A percentile compares a stretch with the other conserved stretches of the same genome.
Evolutionary conservation across 164 flowering plant genomes (phyloP).

Genomic region (Annona cherimola): DNA sequence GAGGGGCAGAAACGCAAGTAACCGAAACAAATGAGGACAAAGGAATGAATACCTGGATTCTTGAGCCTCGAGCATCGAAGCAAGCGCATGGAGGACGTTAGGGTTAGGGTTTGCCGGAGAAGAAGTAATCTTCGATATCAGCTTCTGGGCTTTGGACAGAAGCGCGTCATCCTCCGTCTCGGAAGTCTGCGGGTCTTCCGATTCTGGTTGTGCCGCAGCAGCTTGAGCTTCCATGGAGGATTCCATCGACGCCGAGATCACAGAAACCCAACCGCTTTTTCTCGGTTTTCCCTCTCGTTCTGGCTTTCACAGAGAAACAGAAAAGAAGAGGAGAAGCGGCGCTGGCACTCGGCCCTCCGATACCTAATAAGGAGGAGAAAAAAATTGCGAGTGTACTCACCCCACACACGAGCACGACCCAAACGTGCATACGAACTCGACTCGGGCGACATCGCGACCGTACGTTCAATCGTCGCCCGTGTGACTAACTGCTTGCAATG

Average conservation of each 20-base stretch:
- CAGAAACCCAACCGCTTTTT: not conserved
- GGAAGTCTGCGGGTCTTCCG: slow-evolving; percentile 12
- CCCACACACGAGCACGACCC: not conserved
- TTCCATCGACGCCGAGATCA: slow-evolving; percentile 7
- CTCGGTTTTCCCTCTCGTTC: not conserved
- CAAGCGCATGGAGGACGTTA: slow-evolving; percentile 62
- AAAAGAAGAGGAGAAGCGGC: not conserved
- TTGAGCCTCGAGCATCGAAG: slow-evolving; percentile 72
- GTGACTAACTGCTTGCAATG: no score
- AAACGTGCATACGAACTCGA: not conserved
- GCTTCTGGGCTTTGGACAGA: slow-evolving; percentile 36
- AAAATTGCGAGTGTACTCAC: not conserved
- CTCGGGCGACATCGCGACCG: no score
- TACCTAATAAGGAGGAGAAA: not conserved
- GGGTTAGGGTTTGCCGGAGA: slow-evolving; percentile 61
- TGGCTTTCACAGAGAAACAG: not conserved
- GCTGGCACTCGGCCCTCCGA: not conserved
- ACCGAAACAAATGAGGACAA: not conserved
- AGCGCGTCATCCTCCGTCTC: slow-evolving; percentile 25
- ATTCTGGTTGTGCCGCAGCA: slow-evolving; percentile 4
- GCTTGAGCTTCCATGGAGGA: slow-evolving; percentile 4
- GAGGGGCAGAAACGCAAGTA: not conserved
- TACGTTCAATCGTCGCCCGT: no score
- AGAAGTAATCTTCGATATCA: slow-evolving; percentile 46
- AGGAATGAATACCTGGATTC: slow-evolving; percentile 51